Base-by-base conservation (phyloP, 345 rosid genomes). In the Pistacia vera region DNA sequence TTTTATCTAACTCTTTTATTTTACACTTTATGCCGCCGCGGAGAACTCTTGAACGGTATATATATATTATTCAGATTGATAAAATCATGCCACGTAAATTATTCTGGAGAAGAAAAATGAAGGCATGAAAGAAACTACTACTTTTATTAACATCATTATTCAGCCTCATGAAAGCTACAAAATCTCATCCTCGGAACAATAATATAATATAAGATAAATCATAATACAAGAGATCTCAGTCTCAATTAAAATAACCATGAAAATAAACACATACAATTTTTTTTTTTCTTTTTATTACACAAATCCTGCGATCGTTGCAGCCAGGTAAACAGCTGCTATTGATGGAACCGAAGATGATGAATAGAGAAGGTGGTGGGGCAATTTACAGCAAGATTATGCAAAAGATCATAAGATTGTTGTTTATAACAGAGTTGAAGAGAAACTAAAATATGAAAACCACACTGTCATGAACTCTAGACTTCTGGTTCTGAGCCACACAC, bases 401-500 rank as follows among this genome's bases (percentile, higher is more conserved):
- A 62, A 30, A 55, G 63, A 62, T 46, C 52, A 73, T 66, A 41
- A 48, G 56, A 17, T 60, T 35, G 33, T 41, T 11, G 3, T 49
- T 74, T 44, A 36, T 4, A 48, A 11, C 10, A 0, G 18, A 35
- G 41, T 63, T 13, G 8, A 1, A 28, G 8, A 1, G 65, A 36
- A 66, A 38, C 86, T 85, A 96, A 81, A 96, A 96, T 86, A 93
- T 96, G 85, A 89, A 93, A 79, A 93, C 97, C 1, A 93, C 99
- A 58, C 97, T 96, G 87, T 96, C 99, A 70, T 96, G 99, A 76
- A 96, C 97, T 82, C 99, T 91, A 0, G 99, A 91, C 78, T 96
- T 96, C 83, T 96, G 99, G 83, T 93, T 94, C 88, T 94, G 99
- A 3, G 99, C 99, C 72, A 96, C 99, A 70, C 99, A 96, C 77